These are phyloP conservation scores for Alternaria consortialis DNA, from an alignment of 2,329 filamentous ascomycete species.

Conservation along the genomic window DNA sequence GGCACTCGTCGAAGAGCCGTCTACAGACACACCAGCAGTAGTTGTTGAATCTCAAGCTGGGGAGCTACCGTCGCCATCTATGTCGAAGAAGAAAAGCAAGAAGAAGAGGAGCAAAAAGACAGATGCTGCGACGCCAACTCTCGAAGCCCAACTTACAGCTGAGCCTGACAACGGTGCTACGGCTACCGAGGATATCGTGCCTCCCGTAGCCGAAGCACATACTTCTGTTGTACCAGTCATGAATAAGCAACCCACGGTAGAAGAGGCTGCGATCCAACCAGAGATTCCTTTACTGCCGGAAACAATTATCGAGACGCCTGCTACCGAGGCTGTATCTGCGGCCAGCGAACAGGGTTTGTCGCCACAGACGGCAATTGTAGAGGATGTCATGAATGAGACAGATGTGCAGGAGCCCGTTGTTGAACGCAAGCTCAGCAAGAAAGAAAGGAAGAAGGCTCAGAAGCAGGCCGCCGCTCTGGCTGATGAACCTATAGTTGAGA, in stretches of 20 bases:
- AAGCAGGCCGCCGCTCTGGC: constrained; percentile 28
- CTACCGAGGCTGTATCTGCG: constrained; percentile 7
- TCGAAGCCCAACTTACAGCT: constrained; percentile 13
- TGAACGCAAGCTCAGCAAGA: constrained; percentile 46
- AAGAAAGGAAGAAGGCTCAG: constrained; percentile 44
- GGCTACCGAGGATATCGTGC: neutral
- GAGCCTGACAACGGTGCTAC: constrained; percentile 6
- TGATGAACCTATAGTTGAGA: constrained; percentile 18
- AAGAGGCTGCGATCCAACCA: constrained; percentile 6
- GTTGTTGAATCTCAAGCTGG: constrained; percentile 10
- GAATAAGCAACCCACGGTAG: neutral
- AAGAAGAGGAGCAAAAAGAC: constrained; percentile 43
- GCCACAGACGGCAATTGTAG: neutral
- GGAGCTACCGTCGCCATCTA: constrained; percentile 11
- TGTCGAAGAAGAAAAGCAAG: constrained; percentile 35
- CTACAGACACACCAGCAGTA: constrained; percentile 21
- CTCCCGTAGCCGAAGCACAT: neutral
- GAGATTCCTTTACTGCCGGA: constrained; percentile 9
- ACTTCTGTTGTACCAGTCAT: neutral
- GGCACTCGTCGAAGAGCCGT: neutral
- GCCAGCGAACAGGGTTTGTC: constrained; percentile 1
- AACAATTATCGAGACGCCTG: neutral
- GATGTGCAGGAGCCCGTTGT: constrained; percentile 27
- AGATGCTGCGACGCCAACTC: constrained; percentile 18
- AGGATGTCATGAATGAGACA: constrained; percentile 7